phyloP scores from a whole-genome alignment of 2,329 filamentous ascomycete species.

The Talaromyces rugulosus region DNA sequence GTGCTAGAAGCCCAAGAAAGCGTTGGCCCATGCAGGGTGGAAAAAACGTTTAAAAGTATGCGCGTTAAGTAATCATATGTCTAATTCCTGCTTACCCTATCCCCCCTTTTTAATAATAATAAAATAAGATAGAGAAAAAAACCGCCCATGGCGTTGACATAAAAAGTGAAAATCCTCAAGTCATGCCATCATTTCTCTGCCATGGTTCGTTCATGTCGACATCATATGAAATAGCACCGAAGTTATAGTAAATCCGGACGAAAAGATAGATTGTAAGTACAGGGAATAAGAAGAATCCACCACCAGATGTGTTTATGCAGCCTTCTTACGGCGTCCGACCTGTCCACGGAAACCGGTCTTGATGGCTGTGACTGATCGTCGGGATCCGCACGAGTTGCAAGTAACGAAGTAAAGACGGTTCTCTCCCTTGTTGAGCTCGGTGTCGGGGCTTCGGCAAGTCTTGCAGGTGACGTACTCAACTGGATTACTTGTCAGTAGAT shows the following conservation, averaged over 20 bases:
- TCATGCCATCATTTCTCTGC: not conserved
- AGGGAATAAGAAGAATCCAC: not conserved
- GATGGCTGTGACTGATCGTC: slow-evolving; percentile 92
- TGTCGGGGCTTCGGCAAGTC: slow-evolving; percentile 92
- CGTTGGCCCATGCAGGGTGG: not conserved
- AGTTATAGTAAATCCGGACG: not conserved
- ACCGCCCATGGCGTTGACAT: not conserved
- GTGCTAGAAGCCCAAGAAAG: not conserved
- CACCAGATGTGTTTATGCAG: slow-evolving; percentile 30
- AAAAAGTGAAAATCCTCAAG: not conserved
- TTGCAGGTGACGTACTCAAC: slow-evolving; percentile 99
- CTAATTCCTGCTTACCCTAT: not conserved
- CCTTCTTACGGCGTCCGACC: slow-evolving; percentile 97
- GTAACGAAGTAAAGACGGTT: slow-evolving; percentile 99
- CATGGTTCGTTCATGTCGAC: slow-evolving; percentile 13
- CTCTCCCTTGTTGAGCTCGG: slow-evolving; percentile 96
- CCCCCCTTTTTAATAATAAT: not conserved
- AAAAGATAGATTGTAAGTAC: not conserved
- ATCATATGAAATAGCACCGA: not conserved
- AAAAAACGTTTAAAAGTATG: not conserved
- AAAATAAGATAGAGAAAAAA: slow-evolving; percentile 4
- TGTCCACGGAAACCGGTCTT: slow-evolving; percentile 99
- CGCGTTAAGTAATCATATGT: not conserved
- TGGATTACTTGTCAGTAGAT: slow-evolving; percentile 24
- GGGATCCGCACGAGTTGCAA: slow-evolving; percentile 80